These are phyloP conservation scores for Lactarius sp. DNA, from an alignment of 768 basidiomycete genomes.

Conservation along the genomic window DNA sequence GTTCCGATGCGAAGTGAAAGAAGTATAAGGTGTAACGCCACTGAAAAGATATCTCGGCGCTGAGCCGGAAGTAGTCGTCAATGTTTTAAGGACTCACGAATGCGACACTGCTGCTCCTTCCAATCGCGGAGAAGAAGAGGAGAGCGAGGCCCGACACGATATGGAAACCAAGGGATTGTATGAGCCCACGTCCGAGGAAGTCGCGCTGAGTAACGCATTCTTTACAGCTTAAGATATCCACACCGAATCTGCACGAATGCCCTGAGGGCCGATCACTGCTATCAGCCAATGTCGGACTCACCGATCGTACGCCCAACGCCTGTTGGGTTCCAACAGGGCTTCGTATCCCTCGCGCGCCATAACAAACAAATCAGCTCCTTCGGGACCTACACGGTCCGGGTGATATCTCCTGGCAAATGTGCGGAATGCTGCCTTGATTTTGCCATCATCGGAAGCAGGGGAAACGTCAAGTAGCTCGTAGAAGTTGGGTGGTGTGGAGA, in stretches of 20 bases:
- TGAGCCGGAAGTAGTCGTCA: not conserved
- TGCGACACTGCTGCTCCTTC: constrained; percentile 52
- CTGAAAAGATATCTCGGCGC: constrained; percentile 35
- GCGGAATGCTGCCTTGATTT: constrained; percentile 68
- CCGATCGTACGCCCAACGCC: constrained; percentile 85
- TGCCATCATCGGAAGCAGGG: constrained; percentile 58
- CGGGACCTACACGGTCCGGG: constrained; percentile 64
- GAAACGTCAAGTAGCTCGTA: constrained; percentile 68
- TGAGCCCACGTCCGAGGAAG: constrained; percentile 60
- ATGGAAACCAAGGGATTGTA: constrained; percentile 62
- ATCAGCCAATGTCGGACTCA: constrained; percentile 31
- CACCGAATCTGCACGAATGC: constrained; percentile 57
- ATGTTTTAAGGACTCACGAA: constrained; percentile 45
- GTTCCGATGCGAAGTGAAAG: constrained; percentile 55
- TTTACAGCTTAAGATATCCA: constrained; percentile 63
- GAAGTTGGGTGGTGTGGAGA: constrained; percentile 62
- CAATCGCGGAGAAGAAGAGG: constrained; percentile 58
- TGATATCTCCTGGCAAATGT: constrained; percentile 70
- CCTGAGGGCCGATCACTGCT: not conserved
- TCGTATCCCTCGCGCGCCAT: constrained; percentile 70
- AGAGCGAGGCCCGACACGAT: constrained; percentile 53
- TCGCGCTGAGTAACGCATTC: constrained; percentile 65
- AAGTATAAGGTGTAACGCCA: constrained; percentile 78
- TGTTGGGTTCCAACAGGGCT: constrained; percentile 68
- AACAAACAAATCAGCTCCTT: constrained; percentile 64